Base-by-base conservation (phyloP, 768 basidiomycete genomes). In the Pisolithus marmoratus region DNA sequence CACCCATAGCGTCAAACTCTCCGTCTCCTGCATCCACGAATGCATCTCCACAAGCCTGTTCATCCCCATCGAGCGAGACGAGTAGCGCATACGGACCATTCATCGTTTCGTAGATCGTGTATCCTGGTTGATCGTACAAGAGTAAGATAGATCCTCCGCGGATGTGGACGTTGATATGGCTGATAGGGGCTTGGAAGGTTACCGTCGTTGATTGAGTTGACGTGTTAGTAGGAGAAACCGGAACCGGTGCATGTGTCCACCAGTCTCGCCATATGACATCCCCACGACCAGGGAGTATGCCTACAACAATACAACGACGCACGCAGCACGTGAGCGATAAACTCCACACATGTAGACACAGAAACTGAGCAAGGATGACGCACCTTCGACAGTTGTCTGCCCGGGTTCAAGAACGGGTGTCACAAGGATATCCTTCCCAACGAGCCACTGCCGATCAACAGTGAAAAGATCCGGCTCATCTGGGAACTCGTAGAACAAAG, bases 401-500 rank as follows among this genome's bases (percentile, higher is more conserved):
- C 87, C 87, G 0, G 87, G 85, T 11, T 68, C 70, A 36, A 90
- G 67, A 0, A 90, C 88, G 2, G 89, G 89, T 0, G 88, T 88
- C 48, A 91, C 80, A 38, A 91, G 77, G 46, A 92, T 75, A 56
- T 84, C 78, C 17, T 74, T 53, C 14, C 90, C 89, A 38, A 91
- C 66, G 58, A 91, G 60, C 72, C 86, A 92, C 63, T 92, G 90
- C 22, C 71, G 66, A 58, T 86, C 83, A 11, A 86, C 67, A 24
- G 66, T 69, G 52, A 84, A 83, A 2, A 84, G 64, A 54, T 84
- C 82, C 0, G 82, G 77, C 54, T 88, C 82, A 38, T 84, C 69
- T 1, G 85, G 84, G 72, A 88, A 90, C 62, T 90, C 84, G 60
- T 78, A 90, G 75, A 87, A 89, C 29, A 90, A 73, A 5, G 90